These are phyloP conservation scores for Cryptomeria japonica DNA, from an alignment of 75 land plant species.

Conservation along the genomic window DNA sequence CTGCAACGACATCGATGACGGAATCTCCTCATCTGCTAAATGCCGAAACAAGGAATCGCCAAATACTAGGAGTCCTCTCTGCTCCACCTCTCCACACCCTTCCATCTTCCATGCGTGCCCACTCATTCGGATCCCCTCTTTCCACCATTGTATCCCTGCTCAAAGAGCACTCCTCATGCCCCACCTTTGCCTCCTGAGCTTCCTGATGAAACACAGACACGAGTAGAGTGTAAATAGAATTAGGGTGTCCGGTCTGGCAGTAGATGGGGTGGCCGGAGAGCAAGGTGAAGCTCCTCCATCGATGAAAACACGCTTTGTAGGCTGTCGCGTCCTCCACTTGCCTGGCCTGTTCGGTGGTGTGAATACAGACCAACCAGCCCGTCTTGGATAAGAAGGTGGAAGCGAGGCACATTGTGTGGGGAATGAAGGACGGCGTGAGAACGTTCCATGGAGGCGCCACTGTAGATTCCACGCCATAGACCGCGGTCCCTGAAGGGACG, in stretches of 20 bases:
- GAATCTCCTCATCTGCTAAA: background rate
- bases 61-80: background rate
- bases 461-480: background rate
- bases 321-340: background rate
- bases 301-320: background rate
- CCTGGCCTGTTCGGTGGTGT: background rate
- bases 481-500: background rate
- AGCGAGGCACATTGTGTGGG: background rate
- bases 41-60: constrained; percentile 1
- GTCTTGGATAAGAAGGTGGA: background rate
- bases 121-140: background rate
- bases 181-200: background rate
- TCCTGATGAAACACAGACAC: background rate
- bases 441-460: background rate
- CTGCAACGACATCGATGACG: background rate
- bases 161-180: background rate
- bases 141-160: background rate
- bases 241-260: background rate
- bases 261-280: background rate
- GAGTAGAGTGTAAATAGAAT: background rate
- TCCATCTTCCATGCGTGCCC: background rate
- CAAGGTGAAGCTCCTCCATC: background rate
- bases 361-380: background rate
- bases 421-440: background rate
- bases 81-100: constrained; percentile 1